A percentile compares a stretch with the other conserved stretches of the same genome.
Evolutionary conservation across 176 grass and related monocot genomes (phyloP).

Genomic region (Secale cereale): DNA sequence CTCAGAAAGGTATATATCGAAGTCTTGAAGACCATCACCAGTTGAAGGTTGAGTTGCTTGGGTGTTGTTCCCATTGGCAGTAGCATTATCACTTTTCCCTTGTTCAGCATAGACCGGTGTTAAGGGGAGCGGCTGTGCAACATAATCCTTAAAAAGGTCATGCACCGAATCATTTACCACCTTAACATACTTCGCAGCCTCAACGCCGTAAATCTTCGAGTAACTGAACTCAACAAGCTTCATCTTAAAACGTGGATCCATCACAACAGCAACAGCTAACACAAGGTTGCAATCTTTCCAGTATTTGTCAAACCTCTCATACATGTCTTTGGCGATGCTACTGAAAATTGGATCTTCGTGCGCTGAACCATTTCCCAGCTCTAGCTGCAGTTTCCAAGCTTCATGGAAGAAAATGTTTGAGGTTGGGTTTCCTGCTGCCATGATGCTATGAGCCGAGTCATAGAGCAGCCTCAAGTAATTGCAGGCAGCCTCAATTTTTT

Average conservation of each 20-base stretch:
- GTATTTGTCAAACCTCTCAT: conserved; percentile 75
- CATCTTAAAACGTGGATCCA: conserved; percentile 74
- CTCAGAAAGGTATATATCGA: conserved; percentile 67
- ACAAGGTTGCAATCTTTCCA: conserved; percentile 74
- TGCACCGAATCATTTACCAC: conserved; percentile 55
- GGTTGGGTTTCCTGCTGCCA: conserved; percentile 45
- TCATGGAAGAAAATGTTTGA: conserved; percentile 67
- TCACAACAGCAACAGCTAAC: conserved; percentile 62
- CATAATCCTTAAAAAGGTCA: conserved; percentile 60
- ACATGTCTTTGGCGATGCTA: conserved; percentile 57
- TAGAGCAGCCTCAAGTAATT: conserved; percentile 48
- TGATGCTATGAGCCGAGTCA: conserved; percentile 56
- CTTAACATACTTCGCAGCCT: conserved; percentile 58
- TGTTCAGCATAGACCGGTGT: conserved; percentile 54
- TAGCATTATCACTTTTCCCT: conserved; percentile 33
- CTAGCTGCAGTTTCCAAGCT: conserved; percentile 67
- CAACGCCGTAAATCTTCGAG: conserved; percentile 64
- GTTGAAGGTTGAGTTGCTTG: conserved; percentile 25
- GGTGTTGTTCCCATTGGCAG: conserved; percentile 25
- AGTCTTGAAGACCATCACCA: conserved; percentile 60
- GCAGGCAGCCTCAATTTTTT: conserved; percentile 56
- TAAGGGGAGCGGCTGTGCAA: conserved; percentile 42
- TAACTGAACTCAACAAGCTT: conserved; percentile 76
- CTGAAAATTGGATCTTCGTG: conserved; percentile 52
- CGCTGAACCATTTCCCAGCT: conserved; percentile 41